phyloP scores from a whole-genome alignment of 1,284 basidiomycete species.

The Naganishia sp. region DNA sequence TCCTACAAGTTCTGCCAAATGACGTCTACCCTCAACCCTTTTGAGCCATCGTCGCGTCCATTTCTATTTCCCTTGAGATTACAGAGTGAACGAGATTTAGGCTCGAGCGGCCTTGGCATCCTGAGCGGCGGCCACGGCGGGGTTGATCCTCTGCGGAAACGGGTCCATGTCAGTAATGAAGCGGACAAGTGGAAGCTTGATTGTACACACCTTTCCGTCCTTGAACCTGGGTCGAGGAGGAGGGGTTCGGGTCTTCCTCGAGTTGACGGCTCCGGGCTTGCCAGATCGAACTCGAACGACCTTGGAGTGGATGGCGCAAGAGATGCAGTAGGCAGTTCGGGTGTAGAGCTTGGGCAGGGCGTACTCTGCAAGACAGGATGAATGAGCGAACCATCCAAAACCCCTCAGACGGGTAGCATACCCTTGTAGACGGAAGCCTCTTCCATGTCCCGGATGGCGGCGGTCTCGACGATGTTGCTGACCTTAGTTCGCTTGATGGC shows the following conservation, averaged over 20 bases:
- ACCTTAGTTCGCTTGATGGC: conserved; percentile 99
- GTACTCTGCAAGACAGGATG: conserved; percentile 68
- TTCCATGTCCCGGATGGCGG: conserved; percentile 94
- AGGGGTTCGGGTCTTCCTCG: conserved; percentile 89
- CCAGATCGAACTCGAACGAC: conserved; percentile 94
- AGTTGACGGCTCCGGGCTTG: conserved; percentile 64
- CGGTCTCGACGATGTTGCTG: conserved; percentile 99
- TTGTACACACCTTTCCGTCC: conserved; percentile 74
- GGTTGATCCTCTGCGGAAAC: conserved; percentile 65
- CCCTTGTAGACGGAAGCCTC: conserved; percentile 93
- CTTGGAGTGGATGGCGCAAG: conserved; percentile 99
- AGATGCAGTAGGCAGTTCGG: conserved; percentile 99
- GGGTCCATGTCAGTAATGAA: conserved; percentile 6
- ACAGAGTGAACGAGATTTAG: conserved; percentile 26
- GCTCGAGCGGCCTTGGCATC: conserved; percentile 56
- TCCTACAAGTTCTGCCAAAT: conserved; percentile 26
- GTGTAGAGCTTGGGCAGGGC: conserved; percentile 97
- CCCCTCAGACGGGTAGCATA: conserved; percentile 54
- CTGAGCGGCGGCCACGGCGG: conserved; percentile 68
- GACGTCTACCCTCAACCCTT: conserved; percentile 14
- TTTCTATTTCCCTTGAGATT: conserved; percentile 11
- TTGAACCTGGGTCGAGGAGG: conserved; percentile 96
- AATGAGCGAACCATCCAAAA: not conserved
- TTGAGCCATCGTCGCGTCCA: not conserved
- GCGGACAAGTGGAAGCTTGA: not conserved